Percentiles rank a stretch among this genome's conserved stretches.
Evolutionary conservation across 306 rosid genomes (phyloP).

Genomic region (Gillenia trifoliata): DNA sequence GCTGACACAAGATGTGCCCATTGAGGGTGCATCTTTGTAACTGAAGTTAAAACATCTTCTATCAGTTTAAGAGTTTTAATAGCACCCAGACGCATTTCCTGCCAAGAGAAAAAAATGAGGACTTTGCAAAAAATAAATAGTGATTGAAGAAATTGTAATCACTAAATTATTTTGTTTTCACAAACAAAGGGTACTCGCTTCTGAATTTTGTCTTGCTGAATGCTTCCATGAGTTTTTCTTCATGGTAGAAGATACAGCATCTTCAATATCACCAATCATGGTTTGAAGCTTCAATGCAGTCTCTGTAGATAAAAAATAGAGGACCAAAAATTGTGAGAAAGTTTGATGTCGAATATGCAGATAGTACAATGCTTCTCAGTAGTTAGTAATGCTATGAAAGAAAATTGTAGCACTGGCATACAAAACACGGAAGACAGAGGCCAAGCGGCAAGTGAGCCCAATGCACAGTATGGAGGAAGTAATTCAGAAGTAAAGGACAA

Average conservation of each 20-base stretch:
- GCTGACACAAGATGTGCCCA: constrained; percentile 82
- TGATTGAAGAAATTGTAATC: neutral
- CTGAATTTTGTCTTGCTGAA: constrained; percentile 46
- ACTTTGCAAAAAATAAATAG: neutral
- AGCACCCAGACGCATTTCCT: constrained; percentile 64
- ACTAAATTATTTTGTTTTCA: constrained; percentile 5
- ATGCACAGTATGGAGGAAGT: neutral
- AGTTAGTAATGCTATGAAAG: neutral
- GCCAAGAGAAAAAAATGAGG: constrained; percentile 29
- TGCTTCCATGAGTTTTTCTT: constrained; percentile 61
- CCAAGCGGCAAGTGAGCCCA: neutral
- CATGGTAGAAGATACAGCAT: constrained; percentile 73
- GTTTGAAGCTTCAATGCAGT: constrained; percentile 80
- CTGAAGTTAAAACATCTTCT: constrained; percentile 59
- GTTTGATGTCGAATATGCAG: neutral
- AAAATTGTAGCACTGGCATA: neutral
- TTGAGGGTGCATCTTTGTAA: constrained; percentile 60
- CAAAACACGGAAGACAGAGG: neutral
- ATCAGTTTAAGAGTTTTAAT: constrained; percentile 57
- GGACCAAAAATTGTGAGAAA: constrained; percentile 5
- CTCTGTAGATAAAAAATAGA: constrained; percentile 52
- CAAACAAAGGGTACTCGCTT: constrained; percentile 45
- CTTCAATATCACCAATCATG: constrained; percentile 90
- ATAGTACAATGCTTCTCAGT: neutral
- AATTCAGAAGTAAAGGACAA: neutral